A percentile compares a stretch with the other conserved stretches of the same genome.
These are phyloP conservation scores for Parasitella parasitica DNA, from an alignment of 371 early-diverging fungal species.

Conservation along the genomic window DNA sequence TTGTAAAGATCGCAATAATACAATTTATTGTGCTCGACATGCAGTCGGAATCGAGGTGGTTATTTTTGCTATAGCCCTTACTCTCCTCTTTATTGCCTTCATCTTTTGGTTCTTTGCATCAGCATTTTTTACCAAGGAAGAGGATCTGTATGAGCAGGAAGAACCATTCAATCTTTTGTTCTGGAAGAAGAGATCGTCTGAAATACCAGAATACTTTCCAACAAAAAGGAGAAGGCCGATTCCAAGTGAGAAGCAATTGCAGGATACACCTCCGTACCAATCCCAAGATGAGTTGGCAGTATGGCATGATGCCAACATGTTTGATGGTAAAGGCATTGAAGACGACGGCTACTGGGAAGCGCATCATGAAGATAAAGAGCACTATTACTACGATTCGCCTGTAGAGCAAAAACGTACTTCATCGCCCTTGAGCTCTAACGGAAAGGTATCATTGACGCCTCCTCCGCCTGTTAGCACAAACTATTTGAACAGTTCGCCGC, in stretches of 20 bases:
- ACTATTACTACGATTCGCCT: slow-evolving; percentile 1
- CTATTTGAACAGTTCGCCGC: not conserved
- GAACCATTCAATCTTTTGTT: not conserved
- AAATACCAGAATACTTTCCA: not conserved
- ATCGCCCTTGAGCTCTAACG: slow-evolving; percentile 1
- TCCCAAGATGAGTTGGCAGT: slow-evolving; percentile 14
- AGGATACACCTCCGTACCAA: not conserved
- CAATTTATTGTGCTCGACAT: slow-evolving; percentile 21
- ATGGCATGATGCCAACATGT: slow-evolving; percentile 19
- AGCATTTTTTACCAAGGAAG: not conserved
- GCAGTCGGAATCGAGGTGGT: slow-evolving; percentile 25
- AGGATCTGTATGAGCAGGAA: not conserved
- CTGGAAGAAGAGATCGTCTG: not conserved
- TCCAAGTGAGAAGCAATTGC: not conserved
- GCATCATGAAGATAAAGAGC: not conserved
- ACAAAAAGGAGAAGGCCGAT: not conserved
- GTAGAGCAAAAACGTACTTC: not conserved
- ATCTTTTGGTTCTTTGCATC: slow-evolving; percentile 19
- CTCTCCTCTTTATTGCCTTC: slow-evolving; percentile 14
- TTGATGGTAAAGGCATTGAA: not conserved
- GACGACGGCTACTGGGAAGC: not conserved
- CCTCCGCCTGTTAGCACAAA: slow-evolving; percentile 4
- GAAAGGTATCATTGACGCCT: slow-evolving; percentile 11
- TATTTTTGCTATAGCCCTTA: slow-evolving; percentile 26
- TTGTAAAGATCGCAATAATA: slow-evolving; percentile 11